Base-by-base conservation (phyloP, 345 rosid species). In the Pugionium cornutum region DNA sequence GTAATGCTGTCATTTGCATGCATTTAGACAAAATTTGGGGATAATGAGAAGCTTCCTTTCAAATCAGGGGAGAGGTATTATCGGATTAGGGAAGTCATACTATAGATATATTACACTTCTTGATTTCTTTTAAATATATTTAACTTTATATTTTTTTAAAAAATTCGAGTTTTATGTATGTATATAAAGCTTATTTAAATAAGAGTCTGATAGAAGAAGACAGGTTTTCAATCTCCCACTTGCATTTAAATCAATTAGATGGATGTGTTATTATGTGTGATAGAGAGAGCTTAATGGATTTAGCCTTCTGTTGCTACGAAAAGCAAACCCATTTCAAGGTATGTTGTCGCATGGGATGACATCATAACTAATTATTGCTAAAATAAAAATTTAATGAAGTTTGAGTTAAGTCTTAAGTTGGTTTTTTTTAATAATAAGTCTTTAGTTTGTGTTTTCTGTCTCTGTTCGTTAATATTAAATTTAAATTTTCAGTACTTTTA, bases 1-100 rank as follows among this genome's bases (percentile, higher is more conserved):
- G 25, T 45, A 42, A 58, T 49, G 70, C 54, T 72, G 76, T 64
- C 76, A 51, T 72, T 57, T 65, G 66, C 71, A 65, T 72, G 76
- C 60, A 72, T 57, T 64, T 47, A 34, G 76, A 64, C 70, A 9
- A 41, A 41, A 41, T 32, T 27, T 56, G 47, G 6, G 47, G 34
- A 26, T 42, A 6, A 32, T 48, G 45, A 25, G 75, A 71, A 64
- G 70, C 66, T 64, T 72, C 69, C 70, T 62, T 70, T 53, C 28
- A 29, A 33, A 68, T 35, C 52, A 45, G 18, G 35, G 30, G 35
- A 52, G 18, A 53, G 33, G 27, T 40, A 52, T 18, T 6, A 43
- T 43, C 3, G 10, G 54, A 37, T 49, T 37, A 1, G 41, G 8
- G 29, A 63, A 49, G 44, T 47, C 3, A 18, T 18, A 18, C 18